These are phyloP conservation scores for Nitzschia sp. DNA, from an alignment of 108 stramenopile species.

Conservation along the genomic window DNA sequence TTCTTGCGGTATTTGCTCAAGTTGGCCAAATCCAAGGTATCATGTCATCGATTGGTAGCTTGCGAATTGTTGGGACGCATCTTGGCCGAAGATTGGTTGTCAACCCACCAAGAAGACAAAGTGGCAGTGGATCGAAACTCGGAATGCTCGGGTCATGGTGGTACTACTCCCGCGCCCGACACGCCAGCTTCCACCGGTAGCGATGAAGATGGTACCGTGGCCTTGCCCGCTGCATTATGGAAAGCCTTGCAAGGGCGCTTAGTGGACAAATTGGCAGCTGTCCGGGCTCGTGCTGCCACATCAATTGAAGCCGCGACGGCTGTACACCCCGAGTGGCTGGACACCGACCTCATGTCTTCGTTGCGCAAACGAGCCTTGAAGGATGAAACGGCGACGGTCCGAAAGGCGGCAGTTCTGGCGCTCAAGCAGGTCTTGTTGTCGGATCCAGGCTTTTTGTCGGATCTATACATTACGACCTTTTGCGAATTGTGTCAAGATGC, in stretches of 20 bases:
- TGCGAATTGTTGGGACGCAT: conserved; percentile 66
- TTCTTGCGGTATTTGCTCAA: conserved; percentile 62
- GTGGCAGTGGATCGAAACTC: conserved; percentile 7
- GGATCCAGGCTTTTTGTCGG: conserved; percentile 37
- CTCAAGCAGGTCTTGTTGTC: conserved; percentile 56
- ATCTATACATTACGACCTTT: conserved; percentile 59
- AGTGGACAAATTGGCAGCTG: conserved; percentile 69
- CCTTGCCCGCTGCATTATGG: conserved; percentile 44
- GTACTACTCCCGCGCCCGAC: not conserved
- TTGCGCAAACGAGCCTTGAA: conserved; percentile 58
- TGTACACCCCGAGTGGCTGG: conserved; percentile 23
- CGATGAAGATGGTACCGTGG: conserved; percentile 5
- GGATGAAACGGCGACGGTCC: conserved; percentile 78
- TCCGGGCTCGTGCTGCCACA: conserved; percentile 69
- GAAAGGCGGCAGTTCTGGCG: conserved; percentile 58
- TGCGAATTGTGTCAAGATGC: conserved; percentile 67
- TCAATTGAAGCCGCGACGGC: conserved; percentile 50
- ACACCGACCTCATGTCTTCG: conserved; percentile 32
- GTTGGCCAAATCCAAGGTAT: conserved; percentile 72
- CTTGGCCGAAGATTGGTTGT: conserved; percentile 56
- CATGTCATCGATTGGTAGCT: conserved; percentile 71
- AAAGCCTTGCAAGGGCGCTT: conserved; percentile 64
- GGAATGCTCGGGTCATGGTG: not conserved
- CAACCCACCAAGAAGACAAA: conserved; percentile 32
- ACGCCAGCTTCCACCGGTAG: not conserved